phyloP scores from a whole-genome alignment of 345 rosid genomes.

The Eutrema japonicum region DNA sequence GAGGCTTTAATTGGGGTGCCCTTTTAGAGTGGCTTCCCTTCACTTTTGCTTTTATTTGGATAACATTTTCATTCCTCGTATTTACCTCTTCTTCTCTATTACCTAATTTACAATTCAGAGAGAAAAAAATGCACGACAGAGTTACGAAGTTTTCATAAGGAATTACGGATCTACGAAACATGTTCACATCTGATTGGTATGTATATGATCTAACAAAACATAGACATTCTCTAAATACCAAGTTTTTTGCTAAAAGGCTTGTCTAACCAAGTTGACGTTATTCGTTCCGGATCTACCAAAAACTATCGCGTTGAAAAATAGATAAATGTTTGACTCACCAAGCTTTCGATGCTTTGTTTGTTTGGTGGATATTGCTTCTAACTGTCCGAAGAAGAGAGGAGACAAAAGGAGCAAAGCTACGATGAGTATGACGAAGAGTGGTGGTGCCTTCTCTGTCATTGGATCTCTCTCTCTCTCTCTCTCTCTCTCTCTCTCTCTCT shows the following conservation, averaged over 20 bases:
- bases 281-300: neutral
- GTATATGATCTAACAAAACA: neutral
- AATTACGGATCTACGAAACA: neutral
- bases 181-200: neutral
- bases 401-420: conserved; percentile 7
- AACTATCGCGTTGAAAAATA: neutral
- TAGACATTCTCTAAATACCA: neutral
- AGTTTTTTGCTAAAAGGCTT: too few relatives aligned
- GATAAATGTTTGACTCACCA: neutral
- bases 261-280: neutral
- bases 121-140: neutral
- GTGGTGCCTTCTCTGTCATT: conserved; percentile 10
- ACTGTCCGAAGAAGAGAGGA: conserved; percentile 16
- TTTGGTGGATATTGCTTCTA: conserved; percentile 22
- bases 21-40: conserved; percentile 9
- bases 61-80: conserved; percentile 3
- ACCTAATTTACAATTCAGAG: neutral
- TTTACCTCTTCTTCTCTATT: conserved; percentile 3
- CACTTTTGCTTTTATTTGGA: conserved; percentile 22
- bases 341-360: conserved; percentile 5
- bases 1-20: conserved; percentile 7
- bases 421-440: neutral
- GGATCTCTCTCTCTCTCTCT: neutral
- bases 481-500: too few relatives aligned
- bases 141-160: neutral